Conservation (phyloP, 2,329 filamentous ascomycete genomes). For the Fusarium algeriense region DNA sequence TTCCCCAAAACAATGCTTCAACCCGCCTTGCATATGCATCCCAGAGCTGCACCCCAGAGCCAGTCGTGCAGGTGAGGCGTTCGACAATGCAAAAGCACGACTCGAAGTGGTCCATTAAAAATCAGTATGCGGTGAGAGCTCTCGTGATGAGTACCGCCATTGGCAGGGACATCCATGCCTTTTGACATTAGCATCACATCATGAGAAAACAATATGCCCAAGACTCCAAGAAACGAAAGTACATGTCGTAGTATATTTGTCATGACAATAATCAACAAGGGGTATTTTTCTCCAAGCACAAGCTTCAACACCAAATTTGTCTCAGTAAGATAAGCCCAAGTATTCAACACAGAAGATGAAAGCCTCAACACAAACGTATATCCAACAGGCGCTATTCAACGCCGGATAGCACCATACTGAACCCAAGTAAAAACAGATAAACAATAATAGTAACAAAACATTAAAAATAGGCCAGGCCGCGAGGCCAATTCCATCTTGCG, state of each 20-base stretch:
- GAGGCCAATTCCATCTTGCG: conserved; percentile 49
- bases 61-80: conserved; percentile 36
- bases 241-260: conserved; percentile 29
- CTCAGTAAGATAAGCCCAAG: conserved; percentile 18
- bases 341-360: conserved; percentile 13
- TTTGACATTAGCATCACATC: conserved; percentile 15
- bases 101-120: conserved; percentile 4
- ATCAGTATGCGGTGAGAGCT: conserved; percentile 21
- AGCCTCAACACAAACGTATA: conserved; percentile 10
- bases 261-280: conserved; percentile 28
- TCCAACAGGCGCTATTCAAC: conserved; percentile 35
- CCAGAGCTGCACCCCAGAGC: conserved; percentile 33
- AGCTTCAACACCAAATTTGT: conserved; percentile 37
- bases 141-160: conserved; percentile 4
- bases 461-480: conserved; percentile 46
- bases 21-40: conserved; percentile 24
- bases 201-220: conserved; percentile 1
- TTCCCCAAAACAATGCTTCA: conserved; percentile 19
- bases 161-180: conserved; percentile 21
- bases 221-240: conserved; percentile 29
- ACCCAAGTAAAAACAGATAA: conserved; percentile 16
- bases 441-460: conserved; percentile 30
- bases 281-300: conserved; percentile 43
- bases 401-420: conserved; percentile 38
- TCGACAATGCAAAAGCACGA: conserved; percentile 21